A percentile compares a stretch with the other conserved stretches of the same genome.
phyloP scores from a whole-genome alignment of 2,329 filamentous ascomycete genomes.

The Aspergillus nomiae region DNA sequence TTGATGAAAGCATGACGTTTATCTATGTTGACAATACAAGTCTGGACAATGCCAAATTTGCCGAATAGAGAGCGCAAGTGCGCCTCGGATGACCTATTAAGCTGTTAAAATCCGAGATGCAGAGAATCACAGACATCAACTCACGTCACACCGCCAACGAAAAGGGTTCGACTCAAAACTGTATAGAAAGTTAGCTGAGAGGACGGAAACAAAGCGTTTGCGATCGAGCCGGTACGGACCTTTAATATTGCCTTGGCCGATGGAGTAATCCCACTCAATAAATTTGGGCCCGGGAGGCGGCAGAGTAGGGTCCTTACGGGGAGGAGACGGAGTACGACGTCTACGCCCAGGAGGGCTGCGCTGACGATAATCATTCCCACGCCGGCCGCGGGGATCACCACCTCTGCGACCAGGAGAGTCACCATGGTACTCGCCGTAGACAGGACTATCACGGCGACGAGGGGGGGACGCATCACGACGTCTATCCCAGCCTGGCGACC shows the following conservation, averaged over 20 bases:
- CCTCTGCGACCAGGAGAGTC: constrained; percentile 65
- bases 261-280: constrained; percentile 73
- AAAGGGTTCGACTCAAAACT: constrained; percentile 91
- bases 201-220: constrained; percentile 5
- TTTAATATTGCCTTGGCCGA: constrained; percentile 80
- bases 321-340: constrained; percentile 64
- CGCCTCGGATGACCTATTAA: constrained; percentile 67
- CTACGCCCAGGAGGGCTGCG: constrained; percentile 76
- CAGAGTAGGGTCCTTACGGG: constrained; percentile 44
- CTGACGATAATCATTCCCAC: constrained; percentile 73
- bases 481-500: constrained; percentile 76
- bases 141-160: constrained; percentile 92
- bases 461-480: constrained; percentile 66
- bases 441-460: constrained; percentile 66
- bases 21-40: constrained; percentile 96
- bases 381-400: constrained; percentile 56
- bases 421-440: constrained; percentile 72
- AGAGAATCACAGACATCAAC: constrained; percentile 35
- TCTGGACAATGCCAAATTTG: constrained; percentile 85
- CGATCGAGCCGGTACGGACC: constrained; percentile 39
- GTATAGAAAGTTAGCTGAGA: constrained; percentile 21
- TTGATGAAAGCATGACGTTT: constrained; percentile 99
- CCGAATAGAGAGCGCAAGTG: constrained; percentile 81
- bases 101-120: constrained; percentile 19
- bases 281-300: constrained; percentile 66